A percentile compares a stretch with the other conserved stretches of the same genome.
These are phyloP conservation scores for Aspergillus sp. DNA, from an alignment of 2,329 filamentous ascomycete genomes.

Conservation along the genomic window DNA sequence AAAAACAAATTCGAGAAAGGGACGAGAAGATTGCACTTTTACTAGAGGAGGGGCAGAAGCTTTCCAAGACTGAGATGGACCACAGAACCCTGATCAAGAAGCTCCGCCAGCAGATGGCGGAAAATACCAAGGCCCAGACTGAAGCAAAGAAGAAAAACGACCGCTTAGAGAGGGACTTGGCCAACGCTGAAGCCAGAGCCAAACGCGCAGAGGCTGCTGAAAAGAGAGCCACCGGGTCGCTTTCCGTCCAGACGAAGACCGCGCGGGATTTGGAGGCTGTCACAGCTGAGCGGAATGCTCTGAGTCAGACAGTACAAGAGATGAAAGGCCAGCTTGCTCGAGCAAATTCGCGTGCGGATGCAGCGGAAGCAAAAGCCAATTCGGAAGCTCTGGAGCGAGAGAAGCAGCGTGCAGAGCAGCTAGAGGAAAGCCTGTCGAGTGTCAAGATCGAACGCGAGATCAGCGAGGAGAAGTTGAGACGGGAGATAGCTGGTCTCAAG, in stretches of 20 bases:
- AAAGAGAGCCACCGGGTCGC: slow-evolving; percentile 60
- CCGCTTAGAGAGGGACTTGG: slow-evolving; percentile 61
- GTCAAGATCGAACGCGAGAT: slow-evolving; percentile 77
- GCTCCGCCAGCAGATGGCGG: slow-evolving; percentile 59
- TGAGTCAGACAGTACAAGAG: slow-evolving; percentile 68
- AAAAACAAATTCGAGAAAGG: slow-evolving; percentile 84
- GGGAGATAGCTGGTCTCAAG: slow-evolving; percentile 71
- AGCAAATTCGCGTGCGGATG: slow-evolving; percentile 68
- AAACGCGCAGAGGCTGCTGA: slow-evolving; percentile 64
- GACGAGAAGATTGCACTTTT: slow-evolving; percentile 87
- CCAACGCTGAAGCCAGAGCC: slow-evolving; percentile 57
- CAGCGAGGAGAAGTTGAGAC: slow-evolving; percentile 69
- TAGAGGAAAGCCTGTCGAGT: slow-evolving; percentile 68
- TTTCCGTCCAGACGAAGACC: slow-evolving; percentile 56
- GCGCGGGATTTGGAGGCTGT: slow-evolving; percentile 64
- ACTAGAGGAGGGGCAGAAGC: slow-evolving; percentile 88
- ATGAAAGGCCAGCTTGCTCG: slow-evolving; percentile 72
- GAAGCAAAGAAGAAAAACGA: slow-evolving; percentile 60
- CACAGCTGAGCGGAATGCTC: slow-evolving; percentile 66
- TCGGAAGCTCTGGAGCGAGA: slow-evolving; percentile 71
- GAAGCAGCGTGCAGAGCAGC: slow-evolving; percentile 57
- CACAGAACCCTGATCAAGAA: slow-evolving; percentile 83
- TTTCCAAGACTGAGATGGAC: slow-evolving; percentile 85
- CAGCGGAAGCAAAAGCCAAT: slow-evolving; percentile 68
- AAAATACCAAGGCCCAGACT: slow-evolving; percentile 56